Evolutionary conservation across 352 stramenopile genomes (phyloP), one percentile per base, ranked within the genome.

Genomic region (Albugo laibachii): DNA sequence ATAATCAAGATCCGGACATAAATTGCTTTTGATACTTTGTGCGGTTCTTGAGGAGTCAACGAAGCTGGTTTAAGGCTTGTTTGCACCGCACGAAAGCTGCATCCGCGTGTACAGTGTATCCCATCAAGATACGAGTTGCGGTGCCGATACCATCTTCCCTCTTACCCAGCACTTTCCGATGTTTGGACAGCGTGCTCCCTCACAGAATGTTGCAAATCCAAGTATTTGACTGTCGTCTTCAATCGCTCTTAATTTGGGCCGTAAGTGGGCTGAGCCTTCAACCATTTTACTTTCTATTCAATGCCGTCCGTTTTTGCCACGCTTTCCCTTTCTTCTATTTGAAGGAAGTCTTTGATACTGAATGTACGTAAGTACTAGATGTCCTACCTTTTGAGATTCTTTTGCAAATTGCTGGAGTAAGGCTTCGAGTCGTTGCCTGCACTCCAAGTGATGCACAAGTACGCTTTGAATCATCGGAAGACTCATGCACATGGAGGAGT

Each of bases 101-200:
- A 99, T 13, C 95, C 95, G 14, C 96, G 77, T 39, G 95, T 99
- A 64, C 95, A 99, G 94, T 98, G 63, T 99, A 94, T 20, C 95
- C 96, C 80, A 99, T 82, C 35, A 99, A 69, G 95, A 99, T 99
- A 56, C 99, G 99, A 13, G 96, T 99, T 19, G 93, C 96, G 1
- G 95, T 99, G 12, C 83, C 83, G 13, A 89, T 86, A 45, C 83
- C 83, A 53, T 93, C 54, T 94, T 92, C 43, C 83, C 77, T 15
- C 95, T 94, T 51, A 92, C 94, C 96, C 96, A 99, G 68, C 96
- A 99, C 72, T 99, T 95, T 43, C 95, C 95, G 57, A 99, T 98
- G 70, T 99, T 99, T 11, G 96, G 96, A 65, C 96, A 99, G 54
- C 96, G 93, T 53, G 96, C 96, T 63, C 99, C 95, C 61, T 99